phyloP scores from a whole-genome alignment of 768 basidiomycete genomes.

The Termitomyces eurrhizus region DNA sequence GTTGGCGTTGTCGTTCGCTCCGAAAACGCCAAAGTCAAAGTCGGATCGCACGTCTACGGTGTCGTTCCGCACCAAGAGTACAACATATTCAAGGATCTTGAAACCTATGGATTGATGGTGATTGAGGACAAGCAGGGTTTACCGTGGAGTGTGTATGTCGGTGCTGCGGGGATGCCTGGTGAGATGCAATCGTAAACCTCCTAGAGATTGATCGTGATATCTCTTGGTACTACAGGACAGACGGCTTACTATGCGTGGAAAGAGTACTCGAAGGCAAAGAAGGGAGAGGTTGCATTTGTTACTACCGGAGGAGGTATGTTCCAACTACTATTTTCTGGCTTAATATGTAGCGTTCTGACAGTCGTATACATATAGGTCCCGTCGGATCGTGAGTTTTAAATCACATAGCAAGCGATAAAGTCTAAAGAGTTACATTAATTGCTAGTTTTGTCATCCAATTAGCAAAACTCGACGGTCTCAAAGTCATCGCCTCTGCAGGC shows the following conservation, averaged over 20 bases:
- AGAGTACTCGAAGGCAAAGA: slow-evolving; percentile 33
- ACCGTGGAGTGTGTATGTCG: slow-evolving; percentile 46
- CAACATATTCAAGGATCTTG: slow-evolving; percentile 22
- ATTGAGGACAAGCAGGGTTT: slow-evolving; percentile 40
- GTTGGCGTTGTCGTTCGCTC: slow-evolving; percentile 44
- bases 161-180: slow-evolving; percentile 55
- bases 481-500: slow-evolving; percentile 70
- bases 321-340: background rate
- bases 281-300: slow-evolving; percentile 40
- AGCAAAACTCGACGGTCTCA: slow-evolving; percentile 48
- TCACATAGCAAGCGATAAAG: background rate
- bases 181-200: slow-evolving; percentile 13
- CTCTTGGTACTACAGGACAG: slow-evolving; percentile 20
- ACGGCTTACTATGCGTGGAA: slow-evolving; percentile 40
- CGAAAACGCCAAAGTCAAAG: slow-evolving; percentile 27
- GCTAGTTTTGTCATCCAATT: slow-evolving; percentile 45
- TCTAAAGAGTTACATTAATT: background rate
- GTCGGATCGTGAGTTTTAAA: slow-evolving; percentile 39
- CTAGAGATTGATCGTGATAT: background rate
- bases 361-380: slow-evolving; percentile 19
- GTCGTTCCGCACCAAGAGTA: slow-evolving; percentile 35
- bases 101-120: slow-evolving; percentile 17
- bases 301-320: slow-evolving; percentile 33
- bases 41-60: slow-evolving; percentile 40
- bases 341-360: background rate